A percentile compares a stretch with the other conserved stretches of the same genome.
These are phyloP conservation scores for Furcasterigmium sp. DNA, from an alignment of 2,329 filamentous ascomycete genomes.

Conservation along the genomic window DNA sequence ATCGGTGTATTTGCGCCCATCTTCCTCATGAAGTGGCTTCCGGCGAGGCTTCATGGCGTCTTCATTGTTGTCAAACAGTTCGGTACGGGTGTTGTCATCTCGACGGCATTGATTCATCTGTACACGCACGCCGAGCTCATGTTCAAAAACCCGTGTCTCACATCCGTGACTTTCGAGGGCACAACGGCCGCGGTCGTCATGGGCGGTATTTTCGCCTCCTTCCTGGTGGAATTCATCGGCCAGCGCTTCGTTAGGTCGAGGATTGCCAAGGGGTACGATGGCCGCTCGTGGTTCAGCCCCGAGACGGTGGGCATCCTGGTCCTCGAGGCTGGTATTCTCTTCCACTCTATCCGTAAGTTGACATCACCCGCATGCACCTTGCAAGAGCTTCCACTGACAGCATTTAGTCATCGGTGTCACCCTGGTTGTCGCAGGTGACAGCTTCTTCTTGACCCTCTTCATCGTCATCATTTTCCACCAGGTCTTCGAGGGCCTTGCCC, in stretches of 20 bases:
- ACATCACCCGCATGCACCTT: neutral
- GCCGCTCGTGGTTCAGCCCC: constrained; percentile 22
- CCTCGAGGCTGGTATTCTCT: constrained; percentile 69
- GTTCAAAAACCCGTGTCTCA: constrained; percentile 67
- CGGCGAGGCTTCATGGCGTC: constrained; percentile 38
- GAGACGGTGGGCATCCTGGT: constrained; percentile 60
- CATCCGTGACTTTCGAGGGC: constrained; percentile 60
- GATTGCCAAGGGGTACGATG: constrained; percentile 15
- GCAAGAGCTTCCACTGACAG: constrained; percentile 10
- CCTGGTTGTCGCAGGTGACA: constrained; percentile 54
- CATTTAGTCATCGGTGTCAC: constrained; percentile 56
- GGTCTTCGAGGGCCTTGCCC: constrained; percentile 71
- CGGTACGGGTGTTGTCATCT: constrained; percentile 67
- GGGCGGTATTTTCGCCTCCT: constrained; percentile 69
- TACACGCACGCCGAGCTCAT: constrained; percentile 69
- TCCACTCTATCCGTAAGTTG: constrained; percentile 62
- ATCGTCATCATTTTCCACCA: constrained; percentile 73
- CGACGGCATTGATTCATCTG: constrained; percentile 67
- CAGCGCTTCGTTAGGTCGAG: constrained; percentile 46
- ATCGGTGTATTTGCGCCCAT: constrained; percentile 66
- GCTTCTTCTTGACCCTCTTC: constrained; percentile 52
- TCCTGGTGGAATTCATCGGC: constrained; percentile 64
- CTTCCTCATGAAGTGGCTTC: constrained; percentile 52
- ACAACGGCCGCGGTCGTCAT: constrained; percentile 67
- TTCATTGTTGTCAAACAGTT: constrained; percentile 68